Base-by-base conservation (phyloP, 148 eudicot species). In the Rhododendron griersonianum region DNA sequence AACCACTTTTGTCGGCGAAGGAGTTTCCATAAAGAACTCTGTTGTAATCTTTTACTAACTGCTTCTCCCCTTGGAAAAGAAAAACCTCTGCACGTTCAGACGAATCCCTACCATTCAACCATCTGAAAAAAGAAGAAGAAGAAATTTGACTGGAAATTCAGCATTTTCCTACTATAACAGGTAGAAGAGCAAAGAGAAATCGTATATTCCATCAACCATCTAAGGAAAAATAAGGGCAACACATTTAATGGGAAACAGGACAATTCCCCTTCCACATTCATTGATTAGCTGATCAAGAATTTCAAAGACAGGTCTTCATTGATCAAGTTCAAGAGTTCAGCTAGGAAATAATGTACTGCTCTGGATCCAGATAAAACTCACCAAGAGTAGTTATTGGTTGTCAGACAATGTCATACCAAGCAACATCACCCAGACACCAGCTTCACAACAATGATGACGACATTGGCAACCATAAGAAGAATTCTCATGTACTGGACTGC, bases 401-500 rank as follows among this genome's bases (percentile, higher is more conserved):
- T 51, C 11, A 57, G 69, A 65, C 69, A 81, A 0, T 80, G 15
- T 55, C 48, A 11, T 81, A 57, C 84, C 47, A 82, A 35, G 87
- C 10, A 83, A 59, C 53, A 85, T 94, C 93, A 94, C 25, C 96
- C 98, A 81, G 98, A 93, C 41, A 96, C 90, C 83, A 96, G 83
- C 85, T 94, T 93, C 30, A 93, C 91, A 86, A 92, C 86, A 51
- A 94, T 96, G 84, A 90, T 90, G 86, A 94, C 87, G 75, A 92
- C 73, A 86, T 96, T 96, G 83, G 93, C 85, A 50, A 96, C 81
- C 41, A 94, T 91, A 47, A 95, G 93, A 55, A 92, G 95, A 83
- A 95, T 89, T 85, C 98, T 90, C 89, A 96, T 85, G 88, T 93
- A 96, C 85, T 94, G 95, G 30, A 92, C 93, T 18, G 96, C 96